Conservation (phyloP, 257 asterid genomes). For the Apocynum venetum region DNA sequence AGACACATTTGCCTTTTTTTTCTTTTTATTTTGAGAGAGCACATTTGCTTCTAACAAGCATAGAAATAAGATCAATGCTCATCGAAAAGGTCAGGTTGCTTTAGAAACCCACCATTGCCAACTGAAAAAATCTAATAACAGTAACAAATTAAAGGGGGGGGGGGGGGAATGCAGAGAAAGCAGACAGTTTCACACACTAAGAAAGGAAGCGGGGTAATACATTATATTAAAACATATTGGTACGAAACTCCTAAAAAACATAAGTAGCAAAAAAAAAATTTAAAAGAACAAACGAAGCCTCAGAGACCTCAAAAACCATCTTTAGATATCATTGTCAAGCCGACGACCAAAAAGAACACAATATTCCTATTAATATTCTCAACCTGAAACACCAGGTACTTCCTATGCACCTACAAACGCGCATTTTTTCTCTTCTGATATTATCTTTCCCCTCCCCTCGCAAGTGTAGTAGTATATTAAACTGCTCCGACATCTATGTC, state of each 20-base stretch:
- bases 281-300: not conserved
- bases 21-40: no score
- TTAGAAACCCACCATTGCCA: no score
- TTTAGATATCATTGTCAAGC: conserved; percentile 2
- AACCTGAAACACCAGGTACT: conserved; percentile 1
- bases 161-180: no score
- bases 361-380: conserved; percentile 8
- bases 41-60: no score
- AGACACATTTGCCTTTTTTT: no score
- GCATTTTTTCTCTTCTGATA: not conserved
- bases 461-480: not conserved
- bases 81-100: no score
- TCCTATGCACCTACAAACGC: not conserved
- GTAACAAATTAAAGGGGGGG: no score
- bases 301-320: conserved; percentile 4
- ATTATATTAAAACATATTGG: not conserved
- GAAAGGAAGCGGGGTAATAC: no score
- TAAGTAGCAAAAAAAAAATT: no score
- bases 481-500: conserved; percentile 31
- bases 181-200: no score
- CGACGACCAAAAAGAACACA: not conserved
- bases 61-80: no score
- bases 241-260: not conserved
- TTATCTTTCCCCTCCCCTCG: not conserved
- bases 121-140: no score